Evolutionary conservation across 2,329 filamentous ascomycete genomes (phyloP).

Genomic region (Talaromyces amestolkiae): DNA sequence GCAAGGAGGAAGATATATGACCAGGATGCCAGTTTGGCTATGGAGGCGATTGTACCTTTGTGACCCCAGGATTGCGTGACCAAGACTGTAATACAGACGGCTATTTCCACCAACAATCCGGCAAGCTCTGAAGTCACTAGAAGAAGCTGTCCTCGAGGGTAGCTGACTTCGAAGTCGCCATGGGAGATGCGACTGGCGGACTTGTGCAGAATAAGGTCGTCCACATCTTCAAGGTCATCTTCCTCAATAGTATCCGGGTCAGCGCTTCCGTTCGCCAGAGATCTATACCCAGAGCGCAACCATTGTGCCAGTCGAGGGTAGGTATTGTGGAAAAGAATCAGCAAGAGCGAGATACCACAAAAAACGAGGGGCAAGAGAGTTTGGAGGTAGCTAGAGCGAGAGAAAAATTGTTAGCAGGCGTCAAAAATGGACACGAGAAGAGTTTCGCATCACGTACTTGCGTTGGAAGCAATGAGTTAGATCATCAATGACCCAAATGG

Average conservation of each 20-base stretch:
- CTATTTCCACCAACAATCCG: slow-evolving; percentile 69
- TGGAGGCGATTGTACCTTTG: slow-evolving; percentile 58
- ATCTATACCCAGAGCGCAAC: slow-evolving; percentile 58
- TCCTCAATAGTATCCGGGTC: slow-evolving; percentile 45
- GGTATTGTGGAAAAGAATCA: slow-evolving; percentile 60
- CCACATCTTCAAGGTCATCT: slow-evolving; percentile 56
- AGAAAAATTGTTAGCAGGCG: slow-evolving; percentile 22
- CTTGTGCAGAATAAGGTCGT: slow-evolving; percentile 54
- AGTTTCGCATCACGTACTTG: slow-evolving; percentile 40
- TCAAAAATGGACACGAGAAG: neutral
- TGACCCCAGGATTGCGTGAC: slow-evolving; percentile 59
- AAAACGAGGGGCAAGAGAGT: slow-evolving; percentile 73
- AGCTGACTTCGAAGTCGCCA: slow-evolving; percentile 63
- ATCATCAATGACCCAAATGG: slow-evolving; percentile 61
- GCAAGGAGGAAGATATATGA: slow-evolving; percentile 74
- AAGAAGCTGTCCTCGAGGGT: slow-evolving; percentile 68
- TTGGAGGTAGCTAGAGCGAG: slow-evolving; percentile 67
- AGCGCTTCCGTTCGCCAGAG: slow-evolving; percentile 32
- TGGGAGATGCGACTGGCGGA: slow-evolving; percentile 52
- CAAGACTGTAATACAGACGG: slow-evolving; percentile 65
- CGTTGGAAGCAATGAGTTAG: slow-evolving; percentile 61
- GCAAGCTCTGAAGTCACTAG: slow-evolving; percentile 72
- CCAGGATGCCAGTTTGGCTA: slow-evolving; percentile 72
- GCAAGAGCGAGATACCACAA: slow-evolving; percentile 67
- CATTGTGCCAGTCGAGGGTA: slow-evolving; percentile 54